These are phyloP conservation scores for Waltiozyma sp. DNA, from an alignment of 1,139 yeast genomes.

Conservation along the genomic window DNA sequence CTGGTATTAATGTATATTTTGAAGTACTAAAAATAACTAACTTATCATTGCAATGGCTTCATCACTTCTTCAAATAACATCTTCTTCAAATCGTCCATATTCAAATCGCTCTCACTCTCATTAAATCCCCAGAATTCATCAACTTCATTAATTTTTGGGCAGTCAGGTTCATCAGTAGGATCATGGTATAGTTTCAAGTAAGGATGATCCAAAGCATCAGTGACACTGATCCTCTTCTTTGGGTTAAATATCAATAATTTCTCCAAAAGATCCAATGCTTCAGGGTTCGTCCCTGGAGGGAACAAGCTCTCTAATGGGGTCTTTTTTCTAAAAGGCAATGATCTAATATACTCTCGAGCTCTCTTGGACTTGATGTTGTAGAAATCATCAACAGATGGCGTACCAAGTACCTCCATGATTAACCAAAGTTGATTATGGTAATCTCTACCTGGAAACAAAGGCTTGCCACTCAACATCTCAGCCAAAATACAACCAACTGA, in stretches of 20 bases:
- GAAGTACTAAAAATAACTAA: no score
- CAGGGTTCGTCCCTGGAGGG: constrained; percentile 44
- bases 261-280: constrained; percentile 68
- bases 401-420: constrained; percentile 82
- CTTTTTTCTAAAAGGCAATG: constrained; percentile 56
- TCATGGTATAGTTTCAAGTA: constrained; percentile 74
- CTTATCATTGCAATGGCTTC: constrained; percentile 15
- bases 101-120: constrained; percentile 46
- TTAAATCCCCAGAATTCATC: constrained; percentile 74
- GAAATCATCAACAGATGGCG: constrained; percentile 78
- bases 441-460: constrained; percentile 90
- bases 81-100: constrained; percentile 58
- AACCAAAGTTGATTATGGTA: constrained; percentile 82
- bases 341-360: constrained; percentile 76
- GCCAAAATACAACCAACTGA: constrained; percentile 93
- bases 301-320: constrained; percentile 44
- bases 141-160: constrained; percentile 53
- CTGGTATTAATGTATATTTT: no score
- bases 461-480: constrained; percentile 79
- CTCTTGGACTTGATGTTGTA: constrained; percentile 69
- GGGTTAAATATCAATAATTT: constrained; percentile 77
- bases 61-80: constrained; percentile 30
- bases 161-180: constrained; percentile 72
- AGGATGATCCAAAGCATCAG: constrained; percentile 74
- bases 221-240: constrained; percentile 62